phyloP scores from a whole-genome alignment of 768 basidiomycete genomes.

The Russula earlei region DNA sequence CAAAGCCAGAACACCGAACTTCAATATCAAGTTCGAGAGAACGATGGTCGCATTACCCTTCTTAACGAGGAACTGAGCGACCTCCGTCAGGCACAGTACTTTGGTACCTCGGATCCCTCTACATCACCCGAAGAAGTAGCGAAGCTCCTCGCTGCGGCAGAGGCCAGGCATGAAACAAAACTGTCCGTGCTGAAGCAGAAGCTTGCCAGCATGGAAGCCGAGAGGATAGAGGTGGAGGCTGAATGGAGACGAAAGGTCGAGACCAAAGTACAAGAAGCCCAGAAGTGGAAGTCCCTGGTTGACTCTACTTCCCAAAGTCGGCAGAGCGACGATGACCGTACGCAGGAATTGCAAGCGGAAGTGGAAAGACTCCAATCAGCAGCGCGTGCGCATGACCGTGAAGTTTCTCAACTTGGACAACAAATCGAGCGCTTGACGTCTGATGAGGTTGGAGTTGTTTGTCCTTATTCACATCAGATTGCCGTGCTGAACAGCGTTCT shows the following conservation, averaged over 20 bases:
- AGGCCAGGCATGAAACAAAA: constrained; percentile 67
- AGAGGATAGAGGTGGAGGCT: constrained; percentile 78
- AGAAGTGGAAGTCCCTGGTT: constrained; percentile 54
- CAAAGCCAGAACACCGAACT: constrained; percentile 76
- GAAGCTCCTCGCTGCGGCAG: constrained; percentile 61
- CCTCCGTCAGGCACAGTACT: constrained; percentile 48
- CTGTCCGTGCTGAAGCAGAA: constrained; percentile 62
- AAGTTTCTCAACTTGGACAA: constrained; percentile 45
- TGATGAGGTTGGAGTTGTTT: constrained; percentile 49
- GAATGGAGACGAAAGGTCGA: constrained; percentile 82
- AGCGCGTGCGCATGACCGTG: constrained; percentile 38
- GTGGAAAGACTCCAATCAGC: constrained; percentile 45
- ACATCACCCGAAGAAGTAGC: constrained; percentile 57
- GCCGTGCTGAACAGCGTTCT: not conserved
- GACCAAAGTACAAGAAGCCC: constrained; percentile 69
- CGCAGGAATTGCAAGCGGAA: constrained; percentile 42
- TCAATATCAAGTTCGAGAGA: constrained; percentile 78
- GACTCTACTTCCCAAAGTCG: constrained; percentile 48
- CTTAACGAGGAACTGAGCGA: constrained; percentile 66
- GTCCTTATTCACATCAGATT: not conserved
- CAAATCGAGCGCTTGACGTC: constrained; percentile 43
- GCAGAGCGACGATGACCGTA: constrained; percentile 48
- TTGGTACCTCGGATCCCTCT: constrained; percentile 34
- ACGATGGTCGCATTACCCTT: constrained; percentile 58
- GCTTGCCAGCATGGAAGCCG: constrained; percentile 60